Evolutionary conservation across 2,329 filamentous ascomycete species (phyloP).

Genomic region (Penicillium sp.): DNA sequence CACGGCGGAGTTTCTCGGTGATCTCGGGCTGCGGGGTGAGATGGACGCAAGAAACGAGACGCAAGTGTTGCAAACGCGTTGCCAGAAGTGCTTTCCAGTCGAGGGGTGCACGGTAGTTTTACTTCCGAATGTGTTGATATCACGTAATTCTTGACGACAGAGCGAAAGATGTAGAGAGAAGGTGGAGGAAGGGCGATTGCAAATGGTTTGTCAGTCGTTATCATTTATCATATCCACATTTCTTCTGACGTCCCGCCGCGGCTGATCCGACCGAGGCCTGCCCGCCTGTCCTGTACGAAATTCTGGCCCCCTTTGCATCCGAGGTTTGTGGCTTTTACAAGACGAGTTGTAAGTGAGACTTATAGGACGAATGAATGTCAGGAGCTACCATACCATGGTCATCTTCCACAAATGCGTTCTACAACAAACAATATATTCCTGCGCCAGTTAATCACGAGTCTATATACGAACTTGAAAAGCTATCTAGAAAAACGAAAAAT

Average conservation of each 20-base stretch:
- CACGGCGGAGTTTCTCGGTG: slow-evolving; percentile 7
- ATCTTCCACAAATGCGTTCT: not conserved
- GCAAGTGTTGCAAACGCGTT: not conserved
- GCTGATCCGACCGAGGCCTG: slow-evolving; percentile 18
- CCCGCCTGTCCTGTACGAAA: no score
- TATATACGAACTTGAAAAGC: slow-evolving; percentile 11
- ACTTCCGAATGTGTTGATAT: not conserved
- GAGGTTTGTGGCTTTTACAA: not conserved
- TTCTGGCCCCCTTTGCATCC: not conserved
- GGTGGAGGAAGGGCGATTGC: slow-evolving; percentile 18
- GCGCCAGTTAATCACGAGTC: slow-evolving; percentile 1
- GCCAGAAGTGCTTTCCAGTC: not conserved
- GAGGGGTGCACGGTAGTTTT: not conserved
- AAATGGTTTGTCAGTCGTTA: slow-evolving; percentile 27
- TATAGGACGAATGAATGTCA: not conserved
- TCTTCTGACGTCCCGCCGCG: not conserved
- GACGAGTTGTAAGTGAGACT: no score
- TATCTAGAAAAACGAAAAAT: slow-evolving; percentile 5
- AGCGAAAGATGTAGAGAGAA: slow-evolving; percentile 11
- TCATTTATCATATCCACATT: slow-evolving; percentile 11
- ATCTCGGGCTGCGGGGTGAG: slow-evolving; percentile 13
- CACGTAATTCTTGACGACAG: not conserved
- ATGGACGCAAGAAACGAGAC: not conserved
- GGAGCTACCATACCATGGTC: no score
- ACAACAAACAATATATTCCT: not conserved